A percentile compares a stretch with the other conserved stretches of the same genome.
These are phyloP conservation scores for Tilletia walkeri DNA, from an alignment of 1,284 basidiomycete genomes.

Conservation along the genomic window DNA sequence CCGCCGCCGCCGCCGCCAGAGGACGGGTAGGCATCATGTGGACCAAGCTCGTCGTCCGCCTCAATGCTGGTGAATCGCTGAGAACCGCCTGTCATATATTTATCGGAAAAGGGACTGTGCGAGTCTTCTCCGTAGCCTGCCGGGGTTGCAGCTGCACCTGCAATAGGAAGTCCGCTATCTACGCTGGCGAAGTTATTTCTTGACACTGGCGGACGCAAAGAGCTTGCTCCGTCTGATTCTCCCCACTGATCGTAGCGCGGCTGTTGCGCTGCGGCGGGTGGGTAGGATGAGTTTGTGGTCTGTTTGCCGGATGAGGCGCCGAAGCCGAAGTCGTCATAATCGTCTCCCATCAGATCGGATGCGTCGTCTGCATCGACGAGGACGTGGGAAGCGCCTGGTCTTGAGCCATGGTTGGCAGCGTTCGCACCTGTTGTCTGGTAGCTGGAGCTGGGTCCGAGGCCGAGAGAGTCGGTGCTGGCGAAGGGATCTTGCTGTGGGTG, in stretches of 20 bases:
- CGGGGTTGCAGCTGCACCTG: slow-evolving; percentile 32
- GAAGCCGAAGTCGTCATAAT: slow-evolving; percentile 30
- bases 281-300: slow-evolving; percentile 24
- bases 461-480: slow-evolving; percentile 12
- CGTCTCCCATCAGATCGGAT: slow-evolving; percentile 47
- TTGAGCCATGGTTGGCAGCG: background rate
- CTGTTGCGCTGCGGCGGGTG: slow-evolving; percentile 28
- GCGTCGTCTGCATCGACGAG: slow-evolving; percentile 48
- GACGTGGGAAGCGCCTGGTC: slow-evolving; percentile 31
- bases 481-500: slow-evolving; percentile 5
- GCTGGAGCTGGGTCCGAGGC: background rate
- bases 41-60: slow-evolving; percentile 47
- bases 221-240: slow-evolving; percentile 10
- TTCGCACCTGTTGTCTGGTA: background rate
- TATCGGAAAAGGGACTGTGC: slow-evolving; percentile 40
- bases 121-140: slow-evolving; percentile 32
- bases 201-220: slow-evolving; percentile 26
- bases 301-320: slow-evolving; percentile 17
- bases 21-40: slow-evolving; percentile 18
- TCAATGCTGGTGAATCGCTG: slow-evolving; percentile 45
- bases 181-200: slow-evolving; percentile 30
- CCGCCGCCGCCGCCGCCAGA: slow-evolving; percentile 3
- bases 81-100: slow-evolving; percentile 32
- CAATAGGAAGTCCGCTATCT: slow-evolving; percentile 40
- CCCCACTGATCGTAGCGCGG: slow-evolving; percentile 32